Percentiles rank a stretch among this genome's conserved stretches.
These are phyloP conservation scores for Coniochaeta ligniaria DNA, from an alignment of 2,329 filamentous ascomycete genomes.

Conservation along the genomic window DNA sequence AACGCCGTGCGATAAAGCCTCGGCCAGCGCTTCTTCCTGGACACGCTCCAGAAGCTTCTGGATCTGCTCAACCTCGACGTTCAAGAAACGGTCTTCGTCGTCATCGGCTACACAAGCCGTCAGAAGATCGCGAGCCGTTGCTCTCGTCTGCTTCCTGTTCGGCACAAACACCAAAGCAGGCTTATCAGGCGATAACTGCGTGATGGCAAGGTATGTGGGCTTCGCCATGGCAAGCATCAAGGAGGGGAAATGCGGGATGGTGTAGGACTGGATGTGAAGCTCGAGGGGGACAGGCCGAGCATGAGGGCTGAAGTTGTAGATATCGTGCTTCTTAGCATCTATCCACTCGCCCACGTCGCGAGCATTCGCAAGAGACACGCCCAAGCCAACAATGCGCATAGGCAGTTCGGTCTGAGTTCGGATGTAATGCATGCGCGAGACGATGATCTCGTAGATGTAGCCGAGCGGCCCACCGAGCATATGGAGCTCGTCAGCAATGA, in stretches of 20 bases:
- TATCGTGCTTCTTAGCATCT: conserved; percentile 93
- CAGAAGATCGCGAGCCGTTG: conserved; percentile 79
- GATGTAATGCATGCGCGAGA: conserved; percentile 98
- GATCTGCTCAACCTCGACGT: conserved; percentile 77
- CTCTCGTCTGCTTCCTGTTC: conserved; percentile 84
- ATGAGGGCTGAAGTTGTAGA: conserved; percentile 96
- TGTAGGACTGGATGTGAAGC: conserved; percentile 91
- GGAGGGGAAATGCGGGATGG: conserved; percentile 93
- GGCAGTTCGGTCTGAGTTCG: conserved; percentile 78
- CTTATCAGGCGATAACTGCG: conserved; percentile 82
- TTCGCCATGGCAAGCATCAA: conserved; percentile 98
- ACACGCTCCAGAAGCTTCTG: conserved; percentile 74
- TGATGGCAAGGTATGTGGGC: conserved; percentile 82
- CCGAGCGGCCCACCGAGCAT: conserved; percentile 81
- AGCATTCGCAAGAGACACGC: conserved; percentile 87
- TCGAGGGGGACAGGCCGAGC: conserved; percentile 84
- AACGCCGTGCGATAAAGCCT: conserved; percentile 87
- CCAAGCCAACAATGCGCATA: conserved; percentile 81
- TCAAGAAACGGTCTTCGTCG: conserved; percentile 88
- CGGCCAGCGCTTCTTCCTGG: conserved; percentile 78
- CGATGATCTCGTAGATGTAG: conserved; percentile 89
- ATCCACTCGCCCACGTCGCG: conserved; percentile 97
- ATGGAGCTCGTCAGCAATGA: conserved; percentile 93
- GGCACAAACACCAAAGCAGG: conserved; percentile 90
- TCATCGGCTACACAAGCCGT: conserved; percentile 84